phyloP scores from a whole-genome alignment of 345 rosid genomes.

The Excoecaria cochinchinensis region DNA sequence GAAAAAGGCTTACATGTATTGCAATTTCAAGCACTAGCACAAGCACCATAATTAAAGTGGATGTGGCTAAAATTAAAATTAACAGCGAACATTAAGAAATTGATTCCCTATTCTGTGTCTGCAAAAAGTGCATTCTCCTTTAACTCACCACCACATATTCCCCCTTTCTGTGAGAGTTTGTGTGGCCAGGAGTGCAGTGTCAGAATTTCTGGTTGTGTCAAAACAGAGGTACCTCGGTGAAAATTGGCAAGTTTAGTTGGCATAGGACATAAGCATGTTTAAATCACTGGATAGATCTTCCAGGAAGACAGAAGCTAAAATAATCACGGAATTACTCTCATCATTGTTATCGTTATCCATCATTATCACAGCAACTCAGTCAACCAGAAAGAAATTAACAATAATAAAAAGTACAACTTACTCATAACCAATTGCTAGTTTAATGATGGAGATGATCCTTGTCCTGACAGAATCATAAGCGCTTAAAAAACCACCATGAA shows the following conservation, averaged over 20 bases:
- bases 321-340: neutral
- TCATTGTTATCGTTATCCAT: neutral
- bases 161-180: neutral
- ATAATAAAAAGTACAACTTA: slow-evolving; percentile 38
- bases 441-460: slow-evolving; percentile 70
- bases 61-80: too few relatives aligned
- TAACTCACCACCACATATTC: neutral
- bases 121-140: neutral
- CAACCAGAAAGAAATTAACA: neutral
- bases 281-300: neutral
- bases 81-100: too few relatives aligned
- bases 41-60: too few relatives aligned
- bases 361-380: neutral
- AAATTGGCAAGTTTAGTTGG: neutral
- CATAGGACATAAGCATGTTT: neutral
- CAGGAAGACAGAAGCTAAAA: neutral
- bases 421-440: slow-evolving; percentile 61
- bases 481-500: slow-evolving; percentile 83
- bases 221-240: neutral
- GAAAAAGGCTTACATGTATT: too few relatives aligned
- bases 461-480: slow-evolving; percentile 91
- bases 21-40: too few relatives aligned
- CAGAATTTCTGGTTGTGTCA: neutral
- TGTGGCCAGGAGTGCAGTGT: neutral
- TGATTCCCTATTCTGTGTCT: neutral